Evolutionary conservation across 805 yeast species (phyloP).

Genomic region (Pichia heedii): DNA sequence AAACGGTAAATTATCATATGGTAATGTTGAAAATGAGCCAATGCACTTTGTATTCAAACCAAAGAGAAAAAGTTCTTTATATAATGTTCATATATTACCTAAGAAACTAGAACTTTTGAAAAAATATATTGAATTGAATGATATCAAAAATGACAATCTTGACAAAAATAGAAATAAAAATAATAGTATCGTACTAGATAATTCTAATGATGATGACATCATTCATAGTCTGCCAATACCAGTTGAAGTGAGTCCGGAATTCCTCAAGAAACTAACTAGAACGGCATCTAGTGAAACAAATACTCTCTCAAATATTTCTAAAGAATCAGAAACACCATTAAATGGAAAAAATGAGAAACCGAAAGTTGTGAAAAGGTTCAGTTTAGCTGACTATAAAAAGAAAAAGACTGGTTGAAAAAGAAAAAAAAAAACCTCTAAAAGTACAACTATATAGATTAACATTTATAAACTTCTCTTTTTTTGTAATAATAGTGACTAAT

Average conservation of each 20-base stretch:
- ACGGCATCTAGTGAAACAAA: background rate
- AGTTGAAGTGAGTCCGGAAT: constrained; percentile 6
- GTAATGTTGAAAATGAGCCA: background rate
- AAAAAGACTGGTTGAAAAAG: constrained; percentile 20
- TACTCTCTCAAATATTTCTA: background rate
- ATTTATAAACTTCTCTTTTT: no score
- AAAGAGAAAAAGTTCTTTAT: constrained; percentile 3
- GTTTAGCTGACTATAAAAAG: constrained; percentile 69
- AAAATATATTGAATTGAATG: background rate
- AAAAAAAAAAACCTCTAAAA: no score
- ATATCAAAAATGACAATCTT: background rate
- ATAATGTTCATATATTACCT: constrained; percentile 10
- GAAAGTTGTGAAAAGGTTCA: constrained; percentile 46
- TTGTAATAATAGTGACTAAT: no score
- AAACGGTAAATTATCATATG: no score
- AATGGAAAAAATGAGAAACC: constrained; percentile 19
- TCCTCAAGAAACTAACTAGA: constrained; percentile 1
- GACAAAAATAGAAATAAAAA: constrained; percentile 1
- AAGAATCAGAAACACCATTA: background rate
- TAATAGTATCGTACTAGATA: background rate
- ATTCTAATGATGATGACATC: background rate
- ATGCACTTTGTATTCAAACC: constrained; percentile 2
- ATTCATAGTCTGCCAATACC: constrained; percentile 9
- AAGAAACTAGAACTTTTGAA: constrained; percentile 8
- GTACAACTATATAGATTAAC: no score